Evolutionary conservation across 176 grass and related monocot species (phyloP).

Genomic region (Aegilops tauschii): DNA sequence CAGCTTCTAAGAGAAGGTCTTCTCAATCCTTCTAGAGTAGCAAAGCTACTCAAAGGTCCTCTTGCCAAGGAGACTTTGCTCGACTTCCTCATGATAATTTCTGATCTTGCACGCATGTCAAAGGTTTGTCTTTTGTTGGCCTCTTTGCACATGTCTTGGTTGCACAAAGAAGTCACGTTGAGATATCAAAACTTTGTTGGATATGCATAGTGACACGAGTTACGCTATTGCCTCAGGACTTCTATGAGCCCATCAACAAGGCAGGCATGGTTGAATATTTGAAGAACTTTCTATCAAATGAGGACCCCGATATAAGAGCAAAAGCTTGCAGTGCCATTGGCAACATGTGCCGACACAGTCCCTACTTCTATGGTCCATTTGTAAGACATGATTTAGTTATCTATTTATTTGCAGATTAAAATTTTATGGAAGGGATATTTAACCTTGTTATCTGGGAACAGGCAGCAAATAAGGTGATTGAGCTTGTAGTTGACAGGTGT

Average conservation of each 20-base stretch:
- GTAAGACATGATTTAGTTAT: constrained; percentile 46
- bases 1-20: constrained; percentile 90
- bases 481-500: constrained; percentile 91
- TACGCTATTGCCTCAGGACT: constrained; percentile 55
- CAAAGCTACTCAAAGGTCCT: constrained; percentile 48
- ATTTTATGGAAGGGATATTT: background rate
- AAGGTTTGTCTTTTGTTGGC: constrained; percentile 57
- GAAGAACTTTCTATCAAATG: constrained; percentile 60
- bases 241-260: constrained; percentile 80
- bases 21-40: constrained; percentile 65
- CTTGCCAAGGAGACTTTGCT: constrained; percentile 66
- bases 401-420: constrained; percentile 19
- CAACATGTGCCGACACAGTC: constrained; percentile 92
- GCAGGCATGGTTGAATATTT: constrained; percentile 69
- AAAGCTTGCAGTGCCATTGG: constrained; percentile 98
- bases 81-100: constrained; percentile 97
- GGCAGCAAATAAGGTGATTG: constrained; percentile 65
- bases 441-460: constrained; percentile 37
- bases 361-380: constrained; percentile 86
- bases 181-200: constrained; percentile 6
- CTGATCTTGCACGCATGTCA: constrained; percentile 98
- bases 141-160: background rate
- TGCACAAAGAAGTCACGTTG: background rate
- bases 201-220: constrained; percentile 11
- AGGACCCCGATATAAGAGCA: constrained; percentile 86